Evolutionary conservation across 75 land plant species (phyloP), one percentile per base, ranked within the genome.

Genomic region (Pseudotsuga menziesii): DNA sequence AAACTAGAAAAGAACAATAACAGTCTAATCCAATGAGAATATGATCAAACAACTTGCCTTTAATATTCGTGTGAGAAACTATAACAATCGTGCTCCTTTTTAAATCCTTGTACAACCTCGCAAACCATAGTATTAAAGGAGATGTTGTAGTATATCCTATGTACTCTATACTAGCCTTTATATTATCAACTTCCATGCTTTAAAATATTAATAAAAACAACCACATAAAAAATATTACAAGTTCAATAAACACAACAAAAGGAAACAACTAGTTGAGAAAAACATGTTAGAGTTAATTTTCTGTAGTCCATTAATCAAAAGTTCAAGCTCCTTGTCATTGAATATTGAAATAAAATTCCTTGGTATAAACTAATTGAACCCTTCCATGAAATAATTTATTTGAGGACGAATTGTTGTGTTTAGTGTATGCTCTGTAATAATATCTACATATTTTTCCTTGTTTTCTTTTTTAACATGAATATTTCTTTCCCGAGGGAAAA

Each of bases 51-150:
- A 27, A 71, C 23, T 20, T 83, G 87, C 93, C 89, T 91, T 91
- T 7, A 91, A 91, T 4, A 91, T 91, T 74, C 93, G 89, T 61
- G 91, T 91, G 20, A 91, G 86, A 79, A 91, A 91, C 80, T 91
- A 89, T 60, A 91, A 67, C 48, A 91, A 81, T 25, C 93, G 83
- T 27, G 93, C 69, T 91, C 93, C 77, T 91, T 91, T 70, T 63
- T 89, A 59, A 91, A 89, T 56, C 75, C 77, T 23, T 83, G 82
- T 20, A 89, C 89, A n/a, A 87, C 93, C 75, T 91, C 93, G 89
- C 93, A 71, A 91, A 91, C 93, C 93, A 91, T 66, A 89, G 91
- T 6, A 89, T 82, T 39, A 91, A 89, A 62, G 83, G 78, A 56
- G 93, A 91, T 73, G 89, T 92, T 66, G 87, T 80, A 8, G 84